phyloP scores from a whole-genome alignment of 192 early-diverging fungal genomes.

The Neocallimastix lanati region DNA sequence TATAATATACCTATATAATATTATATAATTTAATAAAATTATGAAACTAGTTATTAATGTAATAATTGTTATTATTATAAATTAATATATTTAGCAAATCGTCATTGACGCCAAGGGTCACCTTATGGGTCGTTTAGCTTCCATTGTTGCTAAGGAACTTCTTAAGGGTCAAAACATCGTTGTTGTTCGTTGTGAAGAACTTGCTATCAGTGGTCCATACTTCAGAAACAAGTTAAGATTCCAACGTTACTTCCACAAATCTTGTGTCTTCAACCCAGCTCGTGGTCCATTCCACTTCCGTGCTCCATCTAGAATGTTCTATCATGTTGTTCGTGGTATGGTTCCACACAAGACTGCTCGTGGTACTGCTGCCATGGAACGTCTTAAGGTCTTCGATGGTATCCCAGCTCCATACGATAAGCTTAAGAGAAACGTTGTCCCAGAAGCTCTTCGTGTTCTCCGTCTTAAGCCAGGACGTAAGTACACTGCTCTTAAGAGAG shows the following conservation, averaged over 20 bases:
- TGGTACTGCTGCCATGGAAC: constrained; percentile 88
- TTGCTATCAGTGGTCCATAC: constrained; percentile 95
- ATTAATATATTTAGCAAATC: constrained; percentile 53
- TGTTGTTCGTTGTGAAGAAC: constrained; percentile 94
- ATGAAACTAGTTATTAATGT: no score
- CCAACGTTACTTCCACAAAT: constrained; percentile 76
- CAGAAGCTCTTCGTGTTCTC: constrained; percentile 90
- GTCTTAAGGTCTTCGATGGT: constrained; percentile 98
- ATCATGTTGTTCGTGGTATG: constrained; percentile 95
- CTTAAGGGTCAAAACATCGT: constrained; percentile 94
- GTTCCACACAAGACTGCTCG: constrained; percentile 98
- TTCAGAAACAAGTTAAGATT: constrained; percentile 97
- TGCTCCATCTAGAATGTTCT: constrained; percentile 91
- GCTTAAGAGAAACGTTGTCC: constrained; percentile 92
- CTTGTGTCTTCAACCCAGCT: constrained; percentile 86
- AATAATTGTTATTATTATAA: no score
- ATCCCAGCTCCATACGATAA: constrained; percentile 94
- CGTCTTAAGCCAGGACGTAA: constrained; percentile 91
- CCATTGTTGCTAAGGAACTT: constrained; percentile 94
- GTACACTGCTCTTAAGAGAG: constrained; percentile 84
- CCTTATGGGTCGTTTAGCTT: constrained; percentile 90
- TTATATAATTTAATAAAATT: no score
- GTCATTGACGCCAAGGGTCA: constrained; percentile 99
- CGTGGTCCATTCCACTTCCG: constrained; percentile 99
- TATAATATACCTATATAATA: background rate